Evolutionary conservation across 352 stramenopile genomes (phyloP).

Genomic region (Globisporangium spiculum): DNA sequence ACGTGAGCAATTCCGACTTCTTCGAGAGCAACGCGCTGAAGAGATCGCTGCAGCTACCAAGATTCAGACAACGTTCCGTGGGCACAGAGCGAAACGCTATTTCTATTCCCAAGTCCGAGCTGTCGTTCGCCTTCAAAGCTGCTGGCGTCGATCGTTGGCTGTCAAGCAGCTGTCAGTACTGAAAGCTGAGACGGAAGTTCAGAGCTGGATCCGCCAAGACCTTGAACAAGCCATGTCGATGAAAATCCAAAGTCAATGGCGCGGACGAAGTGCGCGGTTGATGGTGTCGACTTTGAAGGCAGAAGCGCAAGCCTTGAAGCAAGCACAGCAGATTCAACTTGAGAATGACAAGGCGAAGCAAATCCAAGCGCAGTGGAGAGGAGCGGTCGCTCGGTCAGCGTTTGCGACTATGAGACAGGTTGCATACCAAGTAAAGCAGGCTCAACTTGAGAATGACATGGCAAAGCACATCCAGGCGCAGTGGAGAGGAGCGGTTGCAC

Average conservation of each 20-base stretch:
- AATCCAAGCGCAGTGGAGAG: slow-evolving; percentile 32
- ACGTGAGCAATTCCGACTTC: not conserved
- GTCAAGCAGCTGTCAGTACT: slow-evolving; percentile 13
- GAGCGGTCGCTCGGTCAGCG: slow-evolving; percentile 13
- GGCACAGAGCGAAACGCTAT: slow-evolving; percentile 10
- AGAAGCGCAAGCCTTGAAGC: slow-evolving; percentile 2
- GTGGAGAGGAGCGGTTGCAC: slow-evolving; percentile 18
- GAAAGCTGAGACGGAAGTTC: slow-evolving; percentile 16
- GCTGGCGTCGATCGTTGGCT: slow-evolving; percentile 27
- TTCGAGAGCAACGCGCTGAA: not conserved
- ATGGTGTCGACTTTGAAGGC: slow-evolving; percentile 15
- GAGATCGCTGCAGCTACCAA: slow-evolving; percentile 21
- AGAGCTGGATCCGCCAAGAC: slow-evolving; percentile 18
- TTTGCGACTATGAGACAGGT: slow-evolving; percentile 9
- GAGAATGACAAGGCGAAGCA: slow-evolving; percentile 17
- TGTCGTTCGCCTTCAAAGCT: slow-evolving; percentile 31
- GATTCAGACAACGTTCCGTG: slow-evolving; percentile 28
- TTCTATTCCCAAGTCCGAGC: slow-evolving; percentile 19
- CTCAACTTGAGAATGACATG: not conserved
- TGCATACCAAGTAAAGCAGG: not conserved
- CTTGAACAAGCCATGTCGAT: slow-evolving; percentile 24
- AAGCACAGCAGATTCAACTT: slow-evolving; percentile 2
- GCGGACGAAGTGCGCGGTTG: slow-evolving; percentile 18
- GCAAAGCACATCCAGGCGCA: slow-evolving; percentile 10
- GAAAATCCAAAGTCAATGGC: slow-evolving; percentile 38